Evolutionary conservation across 192 early-diverging fungal species (phyloP).

Genomic region (Phlyctochytrium bullatum): DNA sequence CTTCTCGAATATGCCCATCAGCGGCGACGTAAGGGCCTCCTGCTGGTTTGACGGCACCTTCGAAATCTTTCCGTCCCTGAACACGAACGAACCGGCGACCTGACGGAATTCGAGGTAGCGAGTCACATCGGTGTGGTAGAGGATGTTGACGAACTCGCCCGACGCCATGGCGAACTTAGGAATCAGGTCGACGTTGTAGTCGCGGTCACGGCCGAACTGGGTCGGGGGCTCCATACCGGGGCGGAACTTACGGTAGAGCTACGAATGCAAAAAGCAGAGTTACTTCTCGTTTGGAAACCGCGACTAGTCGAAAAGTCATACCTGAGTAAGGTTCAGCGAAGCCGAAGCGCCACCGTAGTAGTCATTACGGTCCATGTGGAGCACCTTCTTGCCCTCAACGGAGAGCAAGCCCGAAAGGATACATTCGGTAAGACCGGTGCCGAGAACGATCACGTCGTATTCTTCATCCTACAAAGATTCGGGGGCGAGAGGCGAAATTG

Average conservation of each 20-base stretch:
- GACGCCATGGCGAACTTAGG: slow-evolving; percentile 99
- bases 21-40: slow-evolving; percentile 79
- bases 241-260: slow-evolving; percentile 60
- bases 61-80: slow-evolving; percentile 83
- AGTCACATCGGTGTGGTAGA: slow-evolving; percentile 97
- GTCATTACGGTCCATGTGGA: slow-evolving; percentile 76
- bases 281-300: neutral
- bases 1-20: slow-evolving; percentile 97
- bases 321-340: slow-evolving; percentile 94
- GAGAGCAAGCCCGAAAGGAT: slow-evolving; percentile 63
- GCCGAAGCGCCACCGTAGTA: slow-evolving; percentile 99
- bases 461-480: slow-evolving; percentile 53
- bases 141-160: slow-evolving; percentile 94
- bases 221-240: slow-evolving; percentile 44
- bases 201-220: slow-evolving; percentile 63
- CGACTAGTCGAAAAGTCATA: slow-evolving; percentile 30
- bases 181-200: slow-evolving; percentile 97
- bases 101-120: slow-evolving; percentile 98
- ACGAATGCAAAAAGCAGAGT: neutral
- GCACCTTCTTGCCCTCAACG: slow-evolving; percentile 63
- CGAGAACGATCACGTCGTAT: slow-evolving; percentile 65
- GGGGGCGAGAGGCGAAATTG: no score
- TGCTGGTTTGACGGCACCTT: slow-evolving; percentile 91
- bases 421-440: slow-evolving; percentile 65
- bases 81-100: slow-evolving; percentile 91